Evolutionary conservation across 2,329 filamentous ascomycete genomes (phyloP).

Genomic region (Diaporthe citrichinensis): DNA sequence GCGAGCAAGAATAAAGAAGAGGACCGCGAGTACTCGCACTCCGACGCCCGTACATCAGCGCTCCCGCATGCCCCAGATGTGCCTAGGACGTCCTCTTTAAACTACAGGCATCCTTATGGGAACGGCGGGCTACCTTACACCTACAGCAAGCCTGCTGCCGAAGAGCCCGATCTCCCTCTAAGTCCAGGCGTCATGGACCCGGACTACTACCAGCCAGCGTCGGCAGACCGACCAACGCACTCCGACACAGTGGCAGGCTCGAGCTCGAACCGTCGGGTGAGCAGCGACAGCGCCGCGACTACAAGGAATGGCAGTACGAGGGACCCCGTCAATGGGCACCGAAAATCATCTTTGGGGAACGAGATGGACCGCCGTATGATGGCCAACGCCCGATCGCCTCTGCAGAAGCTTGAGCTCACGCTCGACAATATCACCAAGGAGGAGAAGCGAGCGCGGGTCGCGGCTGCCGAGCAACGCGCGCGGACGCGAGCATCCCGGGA

Average conservation of each 20-base stretch:
- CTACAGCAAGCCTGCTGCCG: constrained; percentile 48
- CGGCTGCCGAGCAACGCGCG: constrained; percentile 83
- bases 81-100: constrained; percentile 70
- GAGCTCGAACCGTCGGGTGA: constrained; percentile 44
- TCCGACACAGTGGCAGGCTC: constrained; percentile 29
- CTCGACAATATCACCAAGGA: constrained; percentile 95
- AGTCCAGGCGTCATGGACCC: constrained; percentile 47
- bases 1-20: constrained; percentile 59
- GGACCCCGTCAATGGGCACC: constrained; percentile 49
- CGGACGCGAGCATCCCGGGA: constrained; percentile 69
- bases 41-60: constrained; percentile 49
- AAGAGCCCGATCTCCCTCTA: constrained; percentile 44
- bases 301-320: constrained; percentile 46
- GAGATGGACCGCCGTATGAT: constrained; percentile 68
- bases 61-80: constrained; percentile 72
- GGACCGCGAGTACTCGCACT: constrained; percentile 53
- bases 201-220: constrained; percentile 50
- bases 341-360: constrained; percentile 55
- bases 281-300: constrained; percentile 44
- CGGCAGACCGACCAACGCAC: constrained; percentile 42
- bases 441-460: constrained; percentile 87
- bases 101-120: constrained; percentile 66
- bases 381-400: constrained; percentile 87
- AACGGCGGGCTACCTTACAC: constrained; percentile 51
- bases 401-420: constrained; percentile 93